Conservation (phyloP, 169 alveolate genomes). For the Plasmodium adleri region DNA sequence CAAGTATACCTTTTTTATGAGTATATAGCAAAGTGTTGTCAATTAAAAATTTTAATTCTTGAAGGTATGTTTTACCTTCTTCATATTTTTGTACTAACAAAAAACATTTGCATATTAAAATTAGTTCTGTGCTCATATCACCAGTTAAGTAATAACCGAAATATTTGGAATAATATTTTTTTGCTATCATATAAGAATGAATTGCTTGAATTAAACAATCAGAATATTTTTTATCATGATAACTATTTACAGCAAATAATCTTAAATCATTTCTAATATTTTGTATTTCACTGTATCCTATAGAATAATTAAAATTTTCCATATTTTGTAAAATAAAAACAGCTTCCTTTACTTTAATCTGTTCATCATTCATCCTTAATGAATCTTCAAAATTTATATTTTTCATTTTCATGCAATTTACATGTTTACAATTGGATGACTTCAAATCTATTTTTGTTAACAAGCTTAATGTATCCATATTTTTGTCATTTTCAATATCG, state of each 20-base stretch:
- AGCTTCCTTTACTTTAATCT: slow-evolving; percentile 74
- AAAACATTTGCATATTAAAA: slow-evolving; percentile 88
- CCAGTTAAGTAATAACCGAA: slow-evolving; percentile 81
- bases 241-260: slow-evolving; percentile 78
- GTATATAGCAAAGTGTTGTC: slow-evolving; percentile 86
- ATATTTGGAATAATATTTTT: slow-evolving; percentile 79
- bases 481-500: slow-evolving; percentile 70
- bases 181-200: slow-evolving; percentile 80
- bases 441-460: slow-evolving; percentile 54
- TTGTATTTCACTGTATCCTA: slow-evolving; percentile 77
- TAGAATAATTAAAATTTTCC: slow-evolving; percentile 74
- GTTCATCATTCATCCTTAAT: slow-evolving; percentile 55
- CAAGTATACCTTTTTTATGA: slow-evolving; percentile 72
- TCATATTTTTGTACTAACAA: slow-evolving; percentile 84
- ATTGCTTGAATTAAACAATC: slow-evolving; percentile 81
- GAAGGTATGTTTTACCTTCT: slow-evolving; percentile 84
- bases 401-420: slow-evolving; percentile 15
- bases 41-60: slow-evolving; percentile 86
- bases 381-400: slow-evolving; percentile 60
- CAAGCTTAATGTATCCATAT: slow-evolving; percentile 57
- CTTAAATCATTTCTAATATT: slow-evolving; percentile 79
- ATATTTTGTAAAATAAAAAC: slow-evolving; percentile 59
- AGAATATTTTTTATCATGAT: slow-evolving; percentile 78
- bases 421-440: slow-evolving; percentile 36
- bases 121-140: slow-evolving; percentile 89